Base-by-base conservation (phyloP, 73 alveolate genomes). In the Paramecium sexaurelia region DNA sequence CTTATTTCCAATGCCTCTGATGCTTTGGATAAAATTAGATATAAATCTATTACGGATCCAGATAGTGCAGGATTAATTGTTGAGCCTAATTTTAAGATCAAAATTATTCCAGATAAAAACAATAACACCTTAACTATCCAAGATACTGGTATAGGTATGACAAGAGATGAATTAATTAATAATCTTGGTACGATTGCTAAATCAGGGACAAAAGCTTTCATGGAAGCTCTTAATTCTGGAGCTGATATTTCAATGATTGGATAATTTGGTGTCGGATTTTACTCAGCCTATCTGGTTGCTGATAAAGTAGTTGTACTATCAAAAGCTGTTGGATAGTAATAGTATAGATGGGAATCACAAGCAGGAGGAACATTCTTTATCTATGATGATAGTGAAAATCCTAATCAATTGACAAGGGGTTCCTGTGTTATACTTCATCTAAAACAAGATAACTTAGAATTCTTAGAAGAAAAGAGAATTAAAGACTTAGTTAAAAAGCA, bases 191-290 rank as follows among this genome's bases (percentile, higher is more conserved):
- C 99, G 55, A 98, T 98, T 83, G 99, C 99, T 90, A 95, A 96
- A 92, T 98, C 99, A 56, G 99, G 99, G 33, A 98, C 99, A 75
- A 98, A 98, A 95, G 99, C 99, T 36, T 98, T 98, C 97, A 98
- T 98, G 99, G 99, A 98, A 95, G 99, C 99, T 40, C 92, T 97
- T 86, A 91, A 98, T 85, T 97, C 99, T 43, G 99, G 99, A 17
- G 99, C 99, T 40, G 99, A 98, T 96, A 98, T 98, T 92, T 92
- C 98, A 40, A 98, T 98, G 99, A 98, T 98, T 84, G 99, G 99
- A 22, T 98, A 97, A 97, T 98, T 98, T 91, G 99, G 99, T 78
- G 99, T 98, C 94, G 99, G 99, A 43, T 98, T 98, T 96, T 98
- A 98, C 95, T 97, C 99, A 11, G 98, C 99, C 92, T 98, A 97